Conservation (phyloP, 2,329 filamentous ascomycete species). For the Diplodia scrobiculata region DNA sequence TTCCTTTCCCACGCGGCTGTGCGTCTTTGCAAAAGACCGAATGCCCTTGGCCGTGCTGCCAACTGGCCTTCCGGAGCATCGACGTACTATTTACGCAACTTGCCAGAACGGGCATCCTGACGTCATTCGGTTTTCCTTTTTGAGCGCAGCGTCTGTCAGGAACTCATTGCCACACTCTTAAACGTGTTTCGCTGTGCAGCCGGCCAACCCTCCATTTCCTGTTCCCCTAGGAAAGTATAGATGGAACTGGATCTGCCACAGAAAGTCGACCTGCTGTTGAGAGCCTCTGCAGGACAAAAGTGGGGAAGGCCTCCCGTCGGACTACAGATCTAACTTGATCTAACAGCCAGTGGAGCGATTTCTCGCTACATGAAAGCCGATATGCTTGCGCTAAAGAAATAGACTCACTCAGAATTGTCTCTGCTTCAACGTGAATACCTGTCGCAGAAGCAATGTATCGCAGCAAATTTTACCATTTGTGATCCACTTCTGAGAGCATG, state of each 20-base stretch:
- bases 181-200: not conserved
- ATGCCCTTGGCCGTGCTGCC: not conserved
- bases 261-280: not conserved
- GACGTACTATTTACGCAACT: not conserved
- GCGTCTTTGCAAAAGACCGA: not conserved
- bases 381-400: not conserved
- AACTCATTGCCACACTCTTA: not conserved
- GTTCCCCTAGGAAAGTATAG: not conserved
- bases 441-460: not conserved
- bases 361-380: not conserved
- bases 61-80: not conserved
- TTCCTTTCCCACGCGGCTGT: conserved; percentile 12
- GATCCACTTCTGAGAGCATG: not conserved
- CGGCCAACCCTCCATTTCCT: too few relatives aligned
- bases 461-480: not conserved
- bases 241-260: not conserved
- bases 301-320: not conserved
- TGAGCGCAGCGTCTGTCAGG: not conserved
- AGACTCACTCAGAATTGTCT: not conserved
- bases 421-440: not conserved
- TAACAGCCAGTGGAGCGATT: not conserved
- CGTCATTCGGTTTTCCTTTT: conserved; percentile 21
- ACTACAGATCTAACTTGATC: not conserved
- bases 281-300: not conserved
- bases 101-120: conserved; percentile 10